These are phyloP conservation scores for Paradendryphiella salina DNA, from an alignment of 2,329 filamentous ascomycete species.

Conservation along the genomic window DNA sequence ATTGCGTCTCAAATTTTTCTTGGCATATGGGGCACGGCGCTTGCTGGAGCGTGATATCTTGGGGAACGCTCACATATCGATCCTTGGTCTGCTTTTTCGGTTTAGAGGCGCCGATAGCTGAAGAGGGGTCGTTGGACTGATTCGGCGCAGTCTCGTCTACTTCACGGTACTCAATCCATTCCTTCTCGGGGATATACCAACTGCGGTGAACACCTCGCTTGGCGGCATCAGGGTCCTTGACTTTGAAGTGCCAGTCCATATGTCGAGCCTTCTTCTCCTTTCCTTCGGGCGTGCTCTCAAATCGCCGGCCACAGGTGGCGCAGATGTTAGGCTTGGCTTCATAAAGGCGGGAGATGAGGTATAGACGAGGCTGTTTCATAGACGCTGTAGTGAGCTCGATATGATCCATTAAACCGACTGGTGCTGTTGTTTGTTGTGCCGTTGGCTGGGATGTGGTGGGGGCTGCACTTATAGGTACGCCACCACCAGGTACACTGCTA, in stretches of 20 bases:
- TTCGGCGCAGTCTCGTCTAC: slow-evolving; percentile 64
- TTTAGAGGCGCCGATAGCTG: slow-evolving; percentile 46
- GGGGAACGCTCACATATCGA: slow-evolving; percentile 81
- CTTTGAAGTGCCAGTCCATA: slow-evolving; percentile 97
- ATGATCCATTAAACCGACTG: slow-evolving; percentile 51
- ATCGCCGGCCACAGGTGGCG: slow-evolving; percentile 87
- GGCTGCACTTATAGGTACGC: slow-evolving; percentile 31
- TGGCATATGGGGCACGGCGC: slow-evolving; percentile 91
- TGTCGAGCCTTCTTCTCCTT: slow-evolving; percentile 85
- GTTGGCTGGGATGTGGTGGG: slow-evolving; percentile 33
- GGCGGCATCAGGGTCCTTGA: slow-evolving; percentile 84
- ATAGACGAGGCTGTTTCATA: slow-evolving; percentile 74
- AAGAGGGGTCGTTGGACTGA: slow-evolving; percentile 26
- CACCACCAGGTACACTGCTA: slow-evolving; percentile 32
- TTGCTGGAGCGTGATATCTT: slow-evolving; percentile 73
- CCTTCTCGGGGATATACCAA: slow-evolving; percentile 93
- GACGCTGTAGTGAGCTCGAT: slow-evolving; percentile 67
- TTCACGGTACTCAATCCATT: slow-evolving; percentile 88
- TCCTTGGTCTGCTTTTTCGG: slow-evolving; percentile 60
- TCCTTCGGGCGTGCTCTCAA: slow-evolving; percentile 74
- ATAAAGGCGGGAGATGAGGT: slow-evolving; percentile 74
- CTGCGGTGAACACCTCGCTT: slow-evolving; percentile 87
- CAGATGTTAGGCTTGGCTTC: slow-evolving; percentile 84
- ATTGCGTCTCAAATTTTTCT: slow-evolving; percentile 89
- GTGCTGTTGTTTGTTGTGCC: slow-evolving; percentile 35